Evolutionary conservation across 1,284 basidiomycete species (phyloP).

Genomic region (Trametes versicolor): DNA sequence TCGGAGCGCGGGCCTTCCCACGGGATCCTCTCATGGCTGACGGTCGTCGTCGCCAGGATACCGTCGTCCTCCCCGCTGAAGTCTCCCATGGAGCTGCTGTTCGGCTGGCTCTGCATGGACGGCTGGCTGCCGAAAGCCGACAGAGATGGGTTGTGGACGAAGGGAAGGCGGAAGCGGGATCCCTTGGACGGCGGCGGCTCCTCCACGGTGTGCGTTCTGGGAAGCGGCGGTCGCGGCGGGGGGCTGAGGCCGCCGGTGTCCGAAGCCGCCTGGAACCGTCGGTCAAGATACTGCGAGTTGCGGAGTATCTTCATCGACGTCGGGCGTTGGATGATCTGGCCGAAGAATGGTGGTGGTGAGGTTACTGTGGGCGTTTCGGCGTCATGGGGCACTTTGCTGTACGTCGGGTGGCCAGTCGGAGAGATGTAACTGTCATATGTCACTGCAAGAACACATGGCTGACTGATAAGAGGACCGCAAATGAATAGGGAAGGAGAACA

Average conservation of each 20-base stretch:
- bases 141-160: constrained; percentile 35
- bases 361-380: not conserved
- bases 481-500: not conserved
- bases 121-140: constrained; percentile 34
- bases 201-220: constrained; percentile 13
- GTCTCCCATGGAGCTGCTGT: constrained; percentile 15
- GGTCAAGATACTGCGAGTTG: constrained; percentile 13
- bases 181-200: constrained; percentile 16
- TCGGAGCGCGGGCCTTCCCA: constrained; percentile 21
- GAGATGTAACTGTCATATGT: constrained; percentile 21
- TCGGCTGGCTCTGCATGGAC: constrained; percentile 16
- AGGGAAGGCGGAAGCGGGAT: constrained; percentile 16
- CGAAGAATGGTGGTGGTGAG: constrained; percentile 9
- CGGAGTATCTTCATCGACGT: constrained; percentile 19
- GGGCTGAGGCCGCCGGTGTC: constrained; percentile 26
- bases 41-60: constrained; percentile 1
- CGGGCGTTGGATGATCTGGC: constrained; percentile 23
- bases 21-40: constrained; percentile 10
- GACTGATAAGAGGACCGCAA: not conserved
- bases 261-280: not conserved
- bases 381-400: constrained; percentile 21
- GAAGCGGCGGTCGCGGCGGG: constrained; percentile 33
- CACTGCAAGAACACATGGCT: constrained; percentile 1
- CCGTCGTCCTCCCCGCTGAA: constrained; percentile 9
- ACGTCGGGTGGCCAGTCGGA: constrained; percentile 3